Conservation (phyloP, 2,329 filamentous ascomycete species). For the Venturia carpophila region DNA sequence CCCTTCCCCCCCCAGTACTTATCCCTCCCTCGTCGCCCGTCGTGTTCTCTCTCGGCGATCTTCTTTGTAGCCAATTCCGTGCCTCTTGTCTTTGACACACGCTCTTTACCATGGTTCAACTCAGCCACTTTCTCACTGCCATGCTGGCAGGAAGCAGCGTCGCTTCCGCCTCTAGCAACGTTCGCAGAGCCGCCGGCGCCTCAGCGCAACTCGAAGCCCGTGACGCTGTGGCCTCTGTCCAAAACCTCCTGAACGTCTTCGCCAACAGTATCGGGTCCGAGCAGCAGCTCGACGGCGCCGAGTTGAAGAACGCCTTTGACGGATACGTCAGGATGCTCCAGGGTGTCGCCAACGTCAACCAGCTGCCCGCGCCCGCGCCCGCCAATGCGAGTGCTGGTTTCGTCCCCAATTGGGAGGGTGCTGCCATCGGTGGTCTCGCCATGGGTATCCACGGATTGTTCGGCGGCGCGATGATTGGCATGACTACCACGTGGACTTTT, state of each 20-base stretch:
- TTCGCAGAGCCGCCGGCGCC: background rate
- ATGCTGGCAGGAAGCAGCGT: background rate
- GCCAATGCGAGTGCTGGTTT: background rate
- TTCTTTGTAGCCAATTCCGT: no score
- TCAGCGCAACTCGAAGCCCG: background rate
- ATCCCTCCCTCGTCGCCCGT: no score
- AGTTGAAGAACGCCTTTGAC: background rate
- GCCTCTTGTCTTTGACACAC: background rate
- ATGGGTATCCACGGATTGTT: background rate
- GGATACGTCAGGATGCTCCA: background rate
- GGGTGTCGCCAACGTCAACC: background rate
- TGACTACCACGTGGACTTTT: background rate
- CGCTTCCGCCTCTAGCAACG: background rate
- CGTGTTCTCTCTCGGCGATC: no score
- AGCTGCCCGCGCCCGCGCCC: background rate
- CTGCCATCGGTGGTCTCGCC: background rate
- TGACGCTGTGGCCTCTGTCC: background rate
- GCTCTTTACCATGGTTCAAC: slow-evolving; percentile 6
- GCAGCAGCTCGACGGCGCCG: background rate
- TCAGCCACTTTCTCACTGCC: background rate
- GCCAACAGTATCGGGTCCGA: background rate
- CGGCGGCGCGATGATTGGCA: background rate
- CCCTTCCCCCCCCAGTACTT: no score
- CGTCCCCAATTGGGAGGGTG: slow-evolving; percentile 9
- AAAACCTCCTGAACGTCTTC: background rate